Percentiles rank a stretch among this genome's conserved stretches.
These are phyloP conservation scores for Sanguinoderma infundibulare DNA, from an alignment of 1,284 basidiomycete species.

Conservation along the genomic window DNA sequence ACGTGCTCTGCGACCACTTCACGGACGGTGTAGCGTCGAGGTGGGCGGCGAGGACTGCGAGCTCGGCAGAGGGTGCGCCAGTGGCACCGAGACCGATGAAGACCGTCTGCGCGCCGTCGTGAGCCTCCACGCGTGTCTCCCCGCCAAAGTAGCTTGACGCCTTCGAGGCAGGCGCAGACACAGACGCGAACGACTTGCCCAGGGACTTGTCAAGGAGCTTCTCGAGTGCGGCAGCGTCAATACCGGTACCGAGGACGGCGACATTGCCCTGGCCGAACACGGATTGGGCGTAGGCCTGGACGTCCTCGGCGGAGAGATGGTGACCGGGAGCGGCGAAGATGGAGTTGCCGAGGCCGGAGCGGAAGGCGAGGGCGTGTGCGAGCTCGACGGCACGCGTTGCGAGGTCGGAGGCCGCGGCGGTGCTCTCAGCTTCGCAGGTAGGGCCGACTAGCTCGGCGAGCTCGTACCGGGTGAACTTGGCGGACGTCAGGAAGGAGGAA, in stretches of 20 bases:
- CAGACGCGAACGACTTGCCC: conserved; percentile 45
- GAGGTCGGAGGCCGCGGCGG: conserved; percentile 65
- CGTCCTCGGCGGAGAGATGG: conserved; percentile 66
- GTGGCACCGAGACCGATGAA: conserved; percentile 84
- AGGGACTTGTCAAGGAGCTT: conserved; percentile 78
- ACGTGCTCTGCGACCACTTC: conserved; percentile 84
- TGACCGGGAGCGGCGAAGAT: conserved; percentile 80
- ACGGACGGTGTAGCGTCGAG: conserved; percentile 74
- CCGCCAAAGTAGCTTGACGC: conserved; percentile 82
- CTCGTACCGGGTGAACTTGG: conserved; percentile 87
- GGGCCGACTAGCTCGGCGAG: conserved; percentile 87
- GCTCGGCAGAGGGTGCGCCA: conserved; percentile 65
- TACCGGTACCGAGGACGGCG: conserved; percentile 86
- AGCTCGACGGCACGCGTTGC: conserved; percentile 75
- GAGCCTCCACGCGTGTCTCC: conserved; percentile 73
- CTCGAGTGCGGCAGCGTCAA: conserved; percentile 72
- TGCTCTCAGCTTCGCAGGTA: conserved; percentile 71
- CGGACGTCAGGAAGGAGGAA: conserved; percentile 80
- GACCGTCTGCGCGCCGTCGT: conserved; percentile 71
- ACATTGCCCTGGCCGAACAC: conserved; percentile 82
- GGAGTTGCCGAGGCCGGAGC: conserved; percentile 86
- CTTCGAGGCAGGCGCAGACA: conserved; percentile 42
- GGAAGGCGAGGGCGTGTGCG: conserved; percentile 90
- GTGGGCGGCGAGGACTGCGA: conserved; percentile 79
- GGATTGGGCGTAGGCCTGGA: conserved; percentile 74